Conservation (phyloP, 805 yeast genomes). For the Saturnispora sekii region DNA sequence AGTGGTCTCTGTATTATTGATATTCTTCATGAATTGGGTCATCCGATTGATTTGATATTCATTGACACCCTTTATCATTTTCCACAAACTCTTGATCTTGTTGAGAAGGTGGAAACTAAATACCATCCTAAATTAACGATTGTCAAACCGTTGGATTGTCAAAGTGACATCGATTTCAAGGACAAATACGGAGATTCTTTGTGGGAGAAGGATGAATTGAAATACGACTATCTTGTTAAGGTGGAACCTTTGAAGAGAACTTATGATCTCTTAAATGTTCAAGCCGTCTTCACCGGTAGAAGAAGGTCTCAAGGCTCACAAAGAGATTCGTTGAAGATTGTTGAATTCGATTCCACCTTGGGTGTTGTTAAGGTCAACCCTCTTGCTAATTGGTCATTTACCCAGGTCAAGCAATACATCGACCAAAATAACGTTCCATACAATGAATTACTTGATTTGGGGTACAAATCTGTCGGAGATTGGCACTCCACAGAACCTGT, state of each 20-base stretch:
- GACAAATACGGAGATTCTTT: conserved; percentile 60
- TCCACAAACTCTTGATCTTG: conserved; percentile 81
- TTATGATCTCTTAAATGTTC: conserved; percentile 59
- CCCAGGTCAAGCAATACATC: conserved; percentile 60
- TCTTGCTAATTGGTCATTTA: conserved; percentile 71
- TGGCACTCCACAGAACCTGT: conserved; percentile 92
- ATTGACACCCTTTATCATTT: conserved; percentile 89
- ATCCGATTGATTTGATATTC: conserved; percentile 58
- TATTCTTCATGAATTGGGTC: conserved; percentile 50
- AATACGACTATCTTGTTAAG: conserved; percentile 79
- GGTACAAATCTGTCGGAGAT: conserved; percentile 89
- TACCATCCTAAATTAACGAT: conserved; percentile 49
- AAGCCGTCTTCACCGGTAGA: conserved; percentile 87
- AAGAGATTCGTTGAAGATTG: conserved; percentile 57
- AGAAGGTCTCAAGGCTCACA: conserved; percentile 86
- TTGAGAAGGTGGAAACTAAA: conserved; percentile 43
- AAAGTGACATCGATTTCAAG: conserved; percentile 53
- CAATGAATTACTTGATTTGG: conserved; percentile 72
- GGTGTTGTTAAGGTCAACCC: conserved; percentile 85
- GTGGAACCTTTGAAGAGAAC: conserved; percentile 91
- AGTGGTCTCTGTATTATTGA: conserved; percentile 87
- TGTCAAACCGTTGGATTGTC: conserved; percentile 53
- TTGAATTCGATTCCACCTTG: conserved; percentile 64
- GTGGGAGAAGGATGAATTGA: conserved; percentile 76
- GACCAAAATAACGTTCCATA: conserved; percentile 70